Base-by-base conservation (phyloP, 169 alveolate genomes). In the Babesia caballi region DNA sequence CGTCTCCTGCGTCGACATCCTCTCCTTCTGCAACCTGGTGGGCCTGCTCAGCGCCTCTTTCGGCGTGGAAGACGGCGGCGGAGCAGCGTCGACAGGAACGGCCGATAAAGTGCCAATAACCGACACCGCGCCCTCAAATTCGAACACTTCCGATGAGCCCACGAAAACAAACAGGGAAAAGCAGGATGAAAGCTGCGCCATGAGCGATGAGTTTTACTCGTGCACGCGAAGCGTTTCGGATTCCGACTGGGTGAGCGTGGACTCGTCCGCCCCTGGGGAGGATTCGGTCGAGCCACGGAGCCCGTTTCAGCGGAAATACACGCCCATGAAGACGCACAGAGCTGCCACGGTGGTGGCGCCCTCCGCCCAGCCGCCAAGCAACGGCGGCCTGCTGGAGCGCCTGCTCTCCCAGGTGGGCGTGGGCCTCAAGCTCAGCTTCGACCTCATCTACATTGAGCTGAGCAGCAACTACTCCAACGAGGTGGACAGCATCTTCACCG, bases 381-480 rank as follows among this genome's bases (percentile, higher is more conserved):
- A 38, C 7, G 14, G 2, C 25, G 60, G 60, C 6, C 32, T 78
- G 35, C 51, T 78, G 32, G 58, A 46, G 33, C 38, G 38, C 36
- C n/a, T 78, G 27, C 49, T 78, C 17, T 57, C 82, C 27, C 17
- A 21, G 15, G n/a, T 78, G 14, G 51, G 66, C 47, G 17, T 78
- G 2, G 87, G 87, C 8, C 17, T 67, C 14, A 36, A 52, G 38
- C 32, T 78, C n/a, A 40, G 23, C 19, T 56, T 67, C 44, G 71
- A 78, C 46, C 77, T 78, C 66, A 25, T 78, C 2, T 53, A 68
- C 65, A 30, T 78, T 17, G 87, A 69, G 65, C 25, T 78, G 15
- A 47, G 71, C 19, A 68, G 83, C 47, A 59, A 56, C 63, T 50
- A 23, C 25, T 23, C 42, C 54, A 28, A 59, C 52, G 73, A 59